These are phyloP conservation scores for Fusarium secorum DNA, from an alignment of 2,329 filamentous ascomycete species.

Conservation along the genomic window DNA sequence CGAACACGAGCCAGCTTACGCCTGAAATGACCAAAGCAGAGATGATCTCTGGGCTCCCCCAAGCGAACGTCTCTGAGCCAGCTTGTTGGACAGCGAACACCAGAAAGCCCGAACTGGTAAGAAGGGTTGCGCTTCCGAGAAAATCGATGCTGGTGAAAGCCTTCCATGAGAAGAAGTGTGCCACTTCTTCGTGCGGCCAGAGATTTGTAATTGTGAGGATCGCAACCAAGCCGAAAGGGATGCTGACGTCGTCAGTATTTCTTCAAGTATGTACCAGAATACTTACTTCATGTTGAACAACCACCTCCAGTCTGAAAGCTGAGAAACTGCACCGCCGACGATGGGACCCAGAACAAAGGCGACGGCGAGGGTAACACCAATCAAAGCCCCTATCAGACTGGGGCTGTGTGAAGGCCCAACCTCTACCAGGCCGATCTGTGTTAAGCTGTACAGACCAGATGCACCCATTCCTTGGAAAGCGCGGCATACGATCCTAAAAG, in stretches of 20 bases:
- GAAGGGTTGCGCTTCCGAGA: constrained; percentile 58
- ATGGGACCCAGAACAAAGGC: constrained; percentile 67
- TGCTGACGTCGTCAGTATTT: constrained; percentile 46
- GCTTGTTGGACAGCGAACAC: constrained; percentile 66
- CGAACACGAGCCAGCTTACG: constrained; percentile 58
- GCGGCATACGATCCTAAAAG: constrained; percentile 62
- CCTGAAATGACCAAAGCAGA: constrained; percentile 56
- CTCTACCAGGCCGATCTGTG: constrained; percentile 65
- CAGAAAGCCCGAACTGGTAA: constrained; percentile 61
- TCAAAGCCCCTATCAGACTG: constrained; percentile 61
- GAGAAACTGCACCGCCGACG: constrained; percentile 63
- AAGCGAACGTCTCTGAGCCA: constrained; percentile 59
- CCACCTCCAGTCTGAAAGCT: constrained; percentile 64
- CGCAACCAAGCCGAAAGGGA: constrained; percentile 58
- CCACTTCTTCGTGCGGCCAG: constrained; percentile 53
- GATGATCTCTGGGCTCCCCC: constrained; percentile 62
- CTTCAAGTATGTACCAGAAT: background rate
- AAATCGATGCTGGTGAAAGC: constrained; percentile 61
- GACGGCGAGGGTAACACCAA: constrained; percentile 63
- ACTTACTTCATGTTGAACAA: constrained; percentile 69
- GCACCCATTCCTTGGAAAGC: constrained; percentile 68
- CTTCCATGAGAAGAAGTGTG: constrained; percentile 49
- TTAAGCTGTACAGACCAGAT: constrained; percentile 67
- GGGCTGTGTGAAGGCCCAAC: constrained; percentile 62
- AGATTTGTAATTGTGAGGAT: constrained; percentile 57